Evolutionary conservation across 768 basidiomycete species (phyloP).

Genomic region (Lactarius psammicola): DNA sequence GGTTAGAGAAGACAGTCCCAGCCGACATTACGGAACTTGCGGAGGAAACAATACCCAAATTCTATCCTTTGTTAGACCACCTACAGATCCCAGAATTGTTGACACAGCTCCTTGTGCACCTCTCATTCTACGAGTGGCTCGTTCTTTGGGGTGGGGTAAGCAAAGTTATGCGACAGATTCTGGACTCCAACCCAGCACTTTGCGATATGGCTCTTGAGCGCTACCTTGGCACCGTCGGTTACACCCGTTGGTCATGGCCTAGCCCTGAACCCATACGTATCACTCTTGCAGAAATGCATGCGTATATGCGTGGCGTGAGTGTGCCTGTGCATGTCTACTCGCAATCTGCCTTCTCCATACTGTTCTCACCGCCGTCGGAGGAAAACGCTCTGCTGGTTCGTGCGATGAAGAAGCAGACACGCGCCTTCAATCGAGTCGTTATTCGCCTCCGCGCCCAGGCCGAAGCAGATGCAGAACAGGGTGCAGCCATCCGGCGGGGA

Average conservation of each 20-base stretch:
- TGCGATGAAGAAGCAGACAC: conserved; percentile 56
- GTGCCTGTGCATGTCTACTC: conserved; percentile 74
- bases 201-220: conserved; percentile 67
- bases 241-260: conserved; percentile 59
- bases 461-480: conserved; percentile 49
- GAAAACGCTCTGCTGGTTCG: conserved; percentile 47
- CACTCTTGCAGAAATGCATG: conserved; percentile 71
- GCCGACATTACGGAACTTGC: conserved; percentile 36
- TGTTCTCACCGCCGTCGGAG: conserved; percentile 46
- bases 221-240: conserved; percentile 70
- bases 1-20: conserved; percentile 42
- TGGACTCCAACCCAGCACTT: conserved; percentile 51
- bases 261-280: conserved; percentile 57
- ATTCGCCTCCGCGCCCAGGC: conserved; percentile 77
- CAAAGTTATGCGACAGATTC: conserved; percentile 47
- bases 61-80: conserved; percentile 57
- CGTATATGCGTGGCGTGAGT: conserved; percentile 78
- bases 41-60: conserved; percentile 33
- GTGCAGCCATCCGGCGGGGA: conserved; percentile 19
- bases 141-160: conserved; percentile 51
- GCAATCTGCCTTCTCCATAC: conserved; percentile 53
- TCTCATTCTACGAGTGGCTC: conserved; percentile 76
- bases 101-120: conserved; percentile 50
- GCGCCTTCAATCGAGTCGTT: conserved; percentile 78
- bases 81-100: conserved; percentile 55